These are phyloP conservation scores for Ceratobasidium sp. DNA, from an alignment of 1,284 basidiomycete genomes.

Conservation along the genomic window DNA sequence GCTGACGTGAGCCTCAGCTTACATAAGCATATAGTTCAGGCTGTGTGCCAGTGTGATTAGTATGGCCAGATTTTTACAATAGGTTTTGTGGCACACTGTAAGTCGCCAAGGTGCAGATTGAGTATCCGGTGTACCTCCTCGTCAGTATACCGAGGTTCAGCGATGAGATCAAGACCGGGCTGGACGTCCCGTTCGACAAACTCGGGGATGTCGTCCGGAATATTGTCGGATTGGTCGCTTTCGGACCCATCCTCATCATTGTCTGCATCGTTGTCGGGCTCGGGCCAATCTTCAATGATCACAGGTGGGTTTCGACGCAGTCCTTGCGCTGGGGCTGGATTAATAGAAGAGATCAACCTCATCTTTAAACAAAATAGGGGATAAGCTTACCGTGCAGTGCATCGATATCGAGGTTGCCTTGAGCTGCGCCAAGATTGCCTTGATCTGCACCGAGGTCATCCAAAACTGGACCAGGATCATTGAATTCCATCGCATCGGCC, in stretches of 20 bases:
- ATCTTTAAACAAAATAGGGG: not conserved
- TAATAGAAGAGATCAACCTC: not conserved
- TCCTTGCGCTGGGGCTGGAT: not conserved
- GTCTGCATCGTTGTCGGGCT: not conserved
- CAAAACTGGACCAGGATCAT: not conserved
- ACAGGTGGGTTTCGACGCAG: slow-evolving; percentile 20
- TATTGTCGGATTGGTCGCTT: not conserved
- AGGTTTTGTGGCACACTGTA: too few relatives aligned
- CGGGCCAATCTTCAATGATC: slow-evolving; percentile 15
- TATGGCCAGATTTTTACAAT: too few relatives aligned
- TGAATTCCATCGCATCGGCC: not conserved
- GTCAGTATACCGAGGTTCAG: not conserved
- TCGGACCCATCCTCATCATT: not conserved
- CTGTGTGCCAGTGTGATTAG: too few relatives aligned
- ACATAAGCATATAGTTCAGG: too few relatives aligned
- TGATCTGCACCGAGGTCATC: not conserved
- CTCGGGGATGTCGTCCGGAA: not conserved
- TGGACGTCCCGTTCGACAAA: not conserved
- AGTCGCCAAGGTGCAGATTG: not conserved
- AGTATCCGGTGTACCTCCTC: not conserved
- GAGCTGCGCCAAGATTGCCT: not conserved
- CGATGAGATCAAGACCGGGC: not conserved
- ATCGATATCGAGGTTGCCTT: not conserved
- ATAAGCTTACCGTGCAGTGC: not conserved
- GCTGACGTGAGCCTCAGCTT: too few relatives aligned